Base-by-base conservation (phyloP, 1,284 basidiomycete genomes). In the Pseudozyma sp. region DNA sequence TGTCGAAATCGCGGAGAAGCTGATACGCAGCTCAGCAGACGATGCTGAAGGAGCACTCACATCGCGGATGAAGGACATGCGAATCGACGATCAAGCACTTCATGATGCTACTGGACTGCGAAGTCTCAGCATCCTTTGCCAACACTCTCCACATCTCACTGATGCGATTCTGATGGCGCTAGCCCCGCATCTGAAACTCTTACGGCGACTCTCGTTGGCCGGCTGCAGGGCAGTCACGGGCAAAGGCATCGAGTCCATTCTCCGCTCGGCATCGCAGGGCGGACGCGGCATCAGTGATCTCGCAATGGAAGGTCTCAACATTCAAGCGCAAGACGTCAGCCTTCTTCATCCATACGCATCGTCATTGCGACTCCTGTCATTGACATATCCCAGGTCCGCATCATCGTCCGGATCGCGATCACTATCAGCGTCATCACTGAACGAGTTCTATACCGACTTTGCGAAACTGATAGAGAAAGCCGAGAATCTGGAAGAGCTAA, bases 211-310 rank as follows among this genome's bases (percentile, higher is more conserved):
- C 10, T 74, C 77, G 13, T 59, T 84, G 3, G 80, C 76, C 6
- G 82, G 82, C 10, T 81, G 78, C 64, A 75, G 80, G 52, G 64
- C 65, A 11, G 77, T 84, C 35, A 79, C 72, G 1, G 76, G 71
- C 13, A 35, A 53, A 4, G 82, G 80, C 5, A 64, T 84, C 14
- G 50, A 64, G 18, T 50, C 76, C 2, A 52, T 83, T 16, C 68
- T 81, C 2, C 62, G 65, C 5, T 39, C 25, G 10, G 64, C 66
- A 31, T 44, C 47, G n/a, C n/a, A 51, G 11, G 42, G 42, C 36
- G 51, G 54, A 7, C 25, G 14, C 1, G 60, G 62, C 7, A 50
- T 84, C 6, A 62, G 53, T 7, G 72, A 79, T 16, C 72, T 84
- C 12, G 72, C 78, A 2, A 65, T 84, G 45, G 82, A 84, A 55